Base-by-base conservation (phyloP, 139 green algal genomes). In the Diplosphaera chodatii region DNA sequence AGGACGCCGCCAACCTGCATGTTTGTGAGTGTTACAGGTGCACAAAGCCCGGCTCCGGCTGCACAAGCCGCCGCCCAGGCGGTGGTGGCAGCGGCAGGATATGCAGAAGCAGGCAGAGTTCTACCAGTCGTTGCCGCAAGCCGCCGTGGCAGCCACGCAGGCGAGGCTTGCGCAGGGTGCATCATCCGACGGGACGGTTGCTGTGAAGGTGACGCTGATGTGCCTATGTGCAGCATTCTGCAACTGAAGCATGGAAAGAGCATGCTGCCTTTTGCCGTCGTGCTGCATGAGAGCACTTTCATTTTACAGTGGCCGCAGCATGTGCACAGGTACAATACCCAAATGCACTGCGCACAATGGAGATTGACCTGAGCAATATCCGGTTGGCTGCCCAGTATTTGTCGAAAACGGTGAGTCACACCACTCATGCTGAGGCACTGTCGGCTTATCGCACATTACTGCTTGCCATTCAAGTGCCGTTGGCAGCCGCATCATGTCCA, bases 241-340 rank as follows among this genome's bases (percentile, higher is more conserved):
- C n/a, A n/a, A n/a, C n/a, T n/a, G n/a, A n/a, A n/a, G n/a, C n/a
- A n/a, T n/a, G n/a, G n/a, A n/a, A n/a, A n/a, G n/a, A n/a, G n/a
- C n/a, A n/a, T n/a, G n/a, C n/a, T n/a, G n/a, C n/a, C n/a, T n/a
- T n/a, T n/a, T n/a, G n/a, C n/a, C n/a, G n/a, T n/a, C n/a, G n/a
- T n/a, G n/a, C n/a, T n/a, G n/a, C n/a, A n/a, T n/a, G n/a, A n/a
- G n/a, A n/a, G n/a, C n/a, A n/a, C n/a, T n/a, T n/a, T n/a, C n/a
- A n/a, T n/a, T n/a, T n/a, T n/a, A n/a, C n/a, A n/a, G n/a, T n/a
- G n/a, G n/a, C n/a, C n/a, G n/a, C n/a, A n/a, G n/a, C n/a, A n/a
- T n/a, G n/a, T 23, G 16, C 63, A 40, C 80, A 86, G 74, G 73
- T 96, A 13, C 92, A 97, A 80, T 96, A 96, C 77, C 90, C 92